Evolutionary conservation across 768 basidiomycete genomes (phyloP).

Genomic region (Wakefieldia striispora): DNA sequence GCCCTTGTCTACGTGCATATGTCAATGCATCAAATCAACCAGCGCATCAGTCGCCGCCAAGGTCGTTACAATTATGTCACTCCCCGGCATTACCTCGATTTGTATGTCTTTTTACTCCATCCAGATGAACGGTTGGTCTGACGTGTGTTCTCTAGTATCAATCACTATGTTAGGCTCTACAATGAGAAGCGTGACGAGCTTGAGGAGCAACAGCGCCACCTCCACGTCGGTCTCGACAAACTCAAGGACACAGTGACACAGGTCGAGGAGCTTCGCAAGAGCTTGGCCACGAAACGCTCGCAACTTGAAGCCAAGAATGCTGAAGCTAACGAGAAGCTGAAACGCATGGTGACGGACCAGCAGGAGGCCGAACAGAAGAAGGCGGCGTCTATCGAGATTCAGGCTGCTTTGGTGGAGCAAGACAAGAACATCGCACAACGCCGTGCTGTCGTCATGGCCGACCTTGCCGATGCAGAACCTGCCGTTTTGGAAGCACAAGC

Average conservation of each 20-base stretch:
- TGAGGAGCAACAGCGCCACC: conserved; percentile 97
- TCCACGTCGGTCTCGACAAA: conserved; percentile 97
- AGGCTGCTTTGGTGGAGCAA: conserved; percentile 89
- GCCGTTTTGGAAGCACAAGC: conserved; percentile 93
- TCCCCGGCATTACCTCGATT: conserved; percentile 96
- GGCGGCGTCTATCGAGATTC: conserved; percentile 92
- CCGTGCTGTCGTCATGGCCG: conserved; percentile 84
- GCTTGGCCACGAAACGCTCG: conserved; percentile 88
- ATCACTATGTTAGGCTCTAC: conserved; percentile 93
- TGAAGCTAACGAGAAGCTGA: conserved; percentile 95
- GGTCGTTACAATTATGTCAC: conserved; percentile 98
- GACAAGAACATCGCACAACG: conserved; percentile 88
- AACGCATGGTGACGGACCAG: conserved; percentile 97
- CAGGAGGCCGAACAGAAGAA: conserved; percentile 99
- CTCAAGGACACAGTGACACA: conserved; percentile 93
- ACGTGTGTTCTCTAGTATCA: conserved; percentile 59
- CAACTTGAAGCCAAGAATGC: conserved; percentile 92
- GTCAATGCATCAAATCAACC: conserved; percentile 86
- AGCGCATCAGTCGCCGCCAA: conserved; percentile 84
- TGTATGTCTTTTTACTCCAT: conserved; percentile 58
- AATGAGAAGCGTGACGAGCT: conserved; percentile 96
- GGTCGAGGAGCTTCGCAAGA: conserved; percentile 94
- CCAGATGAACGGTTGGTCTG: neutral
- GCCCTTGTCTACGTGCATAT: conserved; percentile 90
- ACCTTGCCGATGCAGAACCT: conserved; percentile 96